phyloP scores from a whole-genome alignment of 495 filamentous ascomycete genomes.

The Terfezia claveryi region DNA sequence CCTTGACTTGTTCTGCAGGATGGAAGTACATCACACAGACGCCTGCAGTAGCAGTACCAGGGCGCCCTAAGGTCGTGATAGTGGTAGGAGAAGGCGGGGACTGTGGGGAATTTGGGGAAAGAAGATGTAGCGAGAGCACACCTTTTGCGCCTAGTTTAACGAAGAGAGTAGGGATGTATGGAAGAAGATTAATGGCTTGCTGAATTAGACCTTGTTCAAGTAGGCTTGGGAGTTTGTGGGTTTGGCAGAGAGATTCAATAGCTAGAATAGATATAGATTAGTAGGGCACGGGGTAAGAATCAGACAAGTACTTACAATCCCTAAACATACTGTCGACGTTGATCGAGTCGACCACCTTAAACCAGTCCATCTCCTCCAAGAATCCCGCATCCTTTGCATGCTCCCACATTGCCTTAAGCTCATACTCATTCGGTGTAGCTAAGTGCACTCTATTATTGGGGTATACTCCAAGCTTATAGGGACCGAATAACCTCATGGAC shows the following conservation, averaged over 20 bases:
- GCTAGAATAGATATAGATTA: too few species aligned
- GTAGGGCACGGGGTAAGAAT: too few species aligned
- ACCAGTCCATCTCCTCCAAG: constrained; percentile 54
- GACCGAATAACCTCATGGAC: constrained; percentile 41
- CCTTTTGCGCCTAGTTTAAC: constrained; percentile 65
- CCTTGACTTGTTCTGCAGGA: constrained; percentile 35
- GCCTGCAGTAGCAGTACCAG: constrained; percentile 36
- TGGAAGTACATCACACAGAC: constrained; percentile 70
- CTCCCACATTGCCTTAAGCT: constrained; percentile 47
- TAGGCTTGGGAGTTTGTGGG: constrained; percentile 15
- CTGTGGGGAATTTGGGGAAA: constrained; percentile 22
- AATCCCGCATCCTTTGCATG: constrained; percentile 38
- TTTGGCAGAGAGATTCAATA: too few species aligned
- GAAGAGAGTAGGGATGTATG: constrained; percentile 62
- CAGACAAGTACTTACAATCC: not conserved
- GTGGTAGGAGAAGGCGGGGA: not conserved
- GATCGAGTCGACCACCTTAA: constrained; percentile 52
- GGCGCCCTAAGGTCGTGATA: not conserved
- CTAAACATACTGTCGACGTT: constrained; percentile 23
- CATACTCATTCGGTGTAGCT: constrained; percentile 59
- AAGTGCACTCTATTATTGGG: constrained; percentile 45
- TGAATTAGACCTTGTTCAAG: constrained; percentile 69
- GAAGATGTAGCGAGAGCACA: constrained; percentile 52
- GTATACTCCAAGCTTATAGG: constrained; percentile 25
- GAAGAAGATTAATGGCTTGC: constrained; percentile 63